Conservation (phyloP, 225 moss, liverwort and hornwort genomes). For the Sphagnum tenellum region DNA sequence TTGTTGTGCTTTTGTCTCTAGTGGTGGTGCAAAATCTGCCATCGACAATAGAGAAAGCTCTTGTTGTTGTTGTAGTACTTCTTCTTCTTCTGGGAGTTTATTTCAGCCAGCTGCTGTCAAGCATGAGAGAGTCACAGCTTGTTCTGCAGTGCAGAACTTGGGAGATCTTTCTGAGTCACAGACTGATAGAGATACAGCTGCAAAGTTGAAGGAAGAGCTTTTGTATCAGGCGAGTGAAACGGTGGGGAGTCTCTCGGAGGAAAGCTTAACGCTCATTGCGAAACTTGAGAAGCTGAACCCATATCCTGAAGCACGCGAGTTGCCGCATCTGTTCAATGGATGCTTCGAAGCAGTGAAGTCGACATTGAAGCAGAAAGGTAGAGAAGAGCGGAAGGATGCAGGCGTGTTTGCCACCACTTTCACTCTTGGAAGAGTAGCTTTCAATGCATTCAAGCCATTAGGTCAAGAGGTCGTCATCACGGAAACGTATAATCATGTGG, state of each 20-base stretch:
- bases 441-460: conserved; percentile 40
- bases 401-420: conserved; percentile 21
- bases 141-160: too few species aligned
- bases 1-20: too few species aligned
- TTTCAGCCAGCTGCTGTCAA: too few species aligned
- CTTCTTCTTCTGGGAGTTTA: too few species aligned
- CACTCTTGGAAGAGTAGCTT: conserved; percentile 28
- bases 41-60: too few species aligned
- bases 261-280: conserved; percentile 18
- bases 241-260: conserved; percentile 22
- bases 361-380: conserved; percentile 19
- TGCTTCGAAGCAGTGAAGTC: conserved; percentile 26
- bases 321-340: conserved; percentile 25
- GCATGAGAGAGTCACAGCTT: too few species aligned
- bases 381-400: conserved; percentile 14
- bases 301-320: conserved; percentile 19
- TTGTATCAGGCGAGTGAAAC: conserved; percentile 14
- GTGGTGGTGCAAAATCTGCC: too few species aligned
- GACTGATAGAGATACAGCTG: too few species aligned
- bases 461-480: conserved; percentile 22
- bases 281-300: conserved; percentile 36
- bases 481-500: conserved; percentile 25
- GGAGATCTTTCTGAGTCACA: too few species aligned
- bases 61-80: too few species aligned
- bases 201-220: conserved; percentile 28